Percentiles rank a stretch among this genome's conserved stretches.
Evolutionary conservation across 495 filamentous ascomycete genomes (phyloP).

Genomic region (Podospora anserina): DNA sequence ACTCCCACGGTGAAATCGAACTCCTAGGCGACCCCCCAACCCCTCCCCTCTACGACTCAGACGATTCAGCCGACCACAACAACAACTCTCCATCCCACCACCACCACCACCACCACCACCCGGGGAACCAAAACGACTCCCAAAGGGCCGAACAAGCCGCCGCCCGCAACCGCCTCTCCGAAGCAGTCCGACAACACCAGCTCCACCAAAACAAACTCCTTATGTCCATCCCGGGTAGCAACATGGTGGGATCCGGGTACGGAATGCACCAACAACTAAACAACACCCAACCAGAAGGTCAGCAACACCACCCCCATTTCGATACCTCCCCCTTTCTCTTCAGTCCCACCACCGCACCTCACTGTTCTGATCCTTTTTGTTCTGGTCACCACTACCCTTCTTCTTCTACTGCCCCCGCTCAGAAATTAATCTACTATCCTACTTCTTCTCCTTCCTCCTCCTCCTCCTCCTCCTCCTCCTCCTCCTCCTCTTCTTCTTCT

Average conservation of each 20-base stretch:
- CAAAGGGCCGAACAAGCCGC: slow-evolving; percentile 46
- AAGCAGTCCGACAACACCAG: slow-evolving; percentile 55
- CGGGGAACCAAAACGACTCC: slow-evolving; percentile 7
- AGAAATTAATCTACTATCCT: neutral
- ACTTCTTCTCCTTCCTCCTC: neutral
- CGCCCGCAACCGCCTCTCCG: slow-evolving; percentile 47
- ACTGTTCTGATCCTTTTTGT: neutral
- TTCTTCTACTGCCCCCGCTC: neutral
- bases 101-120: slow-evolving; percentile 9
- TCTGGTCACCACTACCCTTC: neutral
- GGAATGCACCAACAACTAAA: neutral
- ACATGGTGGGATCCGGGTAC: neutral
- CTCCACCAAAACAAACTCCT: slow-evolving; percentile 53
- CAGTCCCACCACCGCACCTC: neutral
- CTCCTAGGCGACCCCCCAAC: slow-evolving; percentile 58
- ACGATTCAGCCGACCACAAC: slow-evolving; percentile 61
- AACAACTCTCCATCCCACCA: slow-evolving; percentile 57
- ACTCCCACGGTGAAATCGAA: slow-evolving; percentile 71
- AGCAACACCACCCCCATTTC: neutral
- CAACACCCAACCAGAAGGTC: neutral
- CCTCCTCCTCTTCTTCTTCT: neutral
- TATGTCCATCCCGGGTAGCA: neutral
- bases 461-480: neutral
- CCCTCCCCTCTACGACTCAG: slow-evolving; percentile 51
- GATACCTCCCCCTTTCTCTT: neutral